A percentile compares a stretch with the other conserved stretches of the same genome.
phyloP scores from a whole-genome alignment of 768 basidiomycete species.

The Suillus spraguei region DNA sequence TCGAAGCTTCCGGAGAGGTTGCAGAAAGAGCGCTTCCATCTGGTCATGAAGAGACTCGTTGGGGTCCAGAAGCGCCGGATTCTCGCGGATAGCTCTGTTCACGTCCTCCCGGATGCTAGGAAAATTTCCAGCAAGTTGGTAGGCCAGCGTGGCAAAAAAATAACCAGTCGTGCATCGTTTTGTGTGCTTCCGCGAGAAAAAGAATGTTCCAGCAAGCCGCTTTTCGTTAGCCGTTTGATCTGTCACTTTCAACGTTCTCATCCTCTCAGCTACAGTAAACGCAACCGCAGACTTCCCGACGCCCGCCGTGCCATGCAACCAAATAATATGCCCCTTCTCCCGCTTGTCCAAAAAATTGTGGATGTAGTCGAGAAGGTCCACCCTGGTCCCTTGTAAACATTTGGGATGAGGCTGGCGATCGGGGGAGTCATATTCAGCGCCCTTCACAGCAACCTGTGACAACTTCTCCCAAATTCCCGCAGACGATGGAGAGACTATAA shows the following conservation, averaged over 20 bases:
- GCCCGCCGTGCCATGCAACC: background rate
- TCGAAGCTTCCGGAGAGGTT: background rate
- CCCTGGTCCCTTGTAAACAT: background rate
- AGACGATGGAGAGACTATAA: background rate
- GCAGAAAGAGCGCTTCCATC: background rate
- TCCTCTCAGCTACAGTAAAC: background rate
- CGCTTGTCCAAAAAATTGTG: background rate
- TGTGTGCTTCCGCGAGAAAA: background rate
- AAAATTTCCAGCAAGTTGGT: background rate
- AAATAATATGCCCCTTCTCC: background rate
- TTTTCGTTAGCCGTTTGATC: background rate
- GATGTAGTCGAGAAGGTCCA: background rate
- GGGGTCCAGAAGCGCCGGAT: background rate
- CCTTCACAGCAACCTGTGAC: background rate
- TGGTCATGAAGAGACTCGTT: background rate
- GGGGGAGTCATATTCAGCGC: background rate
- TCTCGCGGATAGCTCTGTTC: background rate
- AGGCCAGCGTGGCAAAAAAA: background rate
- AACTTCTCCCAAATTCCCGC: no score
- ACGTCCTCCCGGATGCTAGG: background rate
- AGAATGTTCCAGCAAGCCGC: background rate
- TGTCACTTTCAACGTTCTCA: background rate
- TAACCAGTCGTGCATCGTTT: background rate
- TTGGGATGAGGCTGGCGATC: slow-evolving; percentile 1
- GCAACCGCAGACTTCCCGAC: background rate